These are phyloP conservation scores for Didymella pinodella DNA, from an alignment of 2,329 filamentous ascomycete genomes.

Conservation along the genomic window DNA sequence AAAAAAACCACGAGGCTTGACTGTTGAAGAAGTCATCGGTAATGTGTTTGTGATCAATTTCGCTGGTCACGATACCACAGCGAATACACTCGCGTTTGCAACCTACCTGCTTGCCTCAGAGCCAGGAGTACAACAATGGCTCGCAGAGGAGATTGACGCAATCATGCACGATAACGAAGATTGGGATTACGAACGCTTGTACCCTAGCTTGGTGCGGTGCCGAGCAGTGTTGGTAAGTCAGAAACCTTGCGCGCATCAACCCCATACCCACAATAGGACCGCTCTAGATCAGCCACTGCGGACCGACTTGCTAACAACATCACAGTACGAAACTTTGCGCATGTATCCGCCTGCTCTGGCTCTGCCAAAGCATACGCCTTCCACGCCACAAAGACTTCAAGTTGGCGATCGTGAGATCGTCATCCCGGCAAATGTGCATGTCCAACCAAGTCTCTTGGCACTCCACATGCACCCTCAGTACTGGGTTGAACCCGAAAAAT, in stretches of 20 bases:
- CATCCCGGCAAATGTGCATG: not conserved
- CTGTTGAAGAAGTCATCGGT: slow-evolving; percentile 39
- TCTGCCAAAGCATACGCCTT: not conserved
- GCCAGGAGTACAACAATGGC: not conserved
- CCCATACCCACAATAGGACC: slow-evolving; percentile 2
- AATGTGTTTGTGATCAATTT: slow-evolving; percentile 61
- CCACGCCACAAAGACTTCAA: not conserved
- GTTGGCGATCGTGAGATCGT: slow-evolving; percentile 1
- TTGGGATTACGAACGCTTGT: not conserved
- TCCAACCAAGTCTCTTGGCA: slow-evolving; percentile 54
- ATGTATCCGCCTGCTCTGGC: slow-evolving; percentile 1
- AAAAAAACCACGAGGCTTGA: slow-evolving; percentile 12
- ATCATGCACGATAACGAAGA: not conserved
- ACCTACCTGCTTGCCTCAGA: slow-evolving; percentile 29
- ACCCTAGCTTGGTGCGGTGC: not conserved
- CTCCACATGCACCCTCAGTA: slow-evolving; percentile 42
- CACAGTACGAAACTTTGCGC: not conserved
- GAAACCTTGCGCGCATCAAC: slow-evolving; percentile 1
- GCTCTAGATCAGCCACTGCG: not conserved
- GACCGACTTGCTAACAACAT: not conserved
- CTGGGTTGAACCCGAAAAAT: slow-evolving; percentile 38
- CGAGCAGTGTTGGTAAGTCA: not conserved
- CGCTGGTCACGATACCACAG: slow-evolving; percentile 62
- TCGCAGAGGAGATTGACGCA: not conserved
- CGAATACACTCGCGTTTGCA: slow-evolving; percentile 45